phyloP scores from a whole-genome alignment of 805 yeast species.

The Saturnispora zaruensis region DNA sequence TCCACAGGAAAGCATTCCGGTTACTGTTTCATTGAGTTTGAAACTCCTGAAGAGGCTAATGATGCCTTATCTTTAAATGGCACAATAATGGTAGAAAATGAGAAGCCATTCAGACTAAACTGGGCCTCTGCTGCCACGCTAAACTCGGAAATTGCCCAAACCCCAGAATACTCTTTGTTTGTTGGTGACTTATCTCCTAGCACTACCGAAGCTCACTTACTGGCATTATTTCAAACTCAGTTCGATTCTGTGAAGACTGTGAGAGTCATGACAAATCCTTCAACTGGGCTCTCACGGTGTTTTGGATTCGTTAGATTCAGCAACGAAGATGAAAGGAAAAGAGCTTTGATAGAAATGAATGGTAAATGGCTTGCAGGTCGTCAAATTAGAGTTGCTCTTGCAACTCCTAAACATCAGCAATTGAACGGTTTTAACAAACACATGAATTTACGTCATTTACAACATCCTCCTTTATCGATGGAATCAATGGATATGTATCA shows the following conservation, averaged over 20 bases:
- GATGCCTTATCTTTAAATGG: conserved; percentile 62
- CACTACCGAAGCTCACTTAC: conserved; percentile 71
- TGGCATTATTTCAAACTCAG: conserved; percentile 60
- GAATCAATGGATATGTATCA: conserved; percentile 11
- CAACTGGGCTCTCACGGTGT: conserved; percentile 67
- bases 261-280: conserved; percentile 79
- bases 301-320: conserved; percentile 76
- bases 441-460: neutral
- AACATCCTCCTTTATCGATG: conserved; percentile 6
- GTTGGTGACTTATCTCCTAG: conserved; percentile 78
- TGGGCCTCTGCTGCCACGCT: conserved; percentile 84
- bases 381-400: conserved; percentile 67
- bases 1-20: conserved; percentile 37
- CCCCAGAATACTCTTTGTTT: conserved; percentile 69
- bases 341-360: conserved; percentile 67
- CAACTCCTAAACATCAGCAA: conserved; percentile 56
- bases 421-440: conserved; percentile 12
- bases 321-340: conserved; percentile 56
- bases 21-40: conserved; percentile 73
- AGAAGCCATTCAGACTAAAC: conserved; percentile 61
- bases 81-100: conserved; percentile 49
- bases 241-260: conserved; percentile 68
- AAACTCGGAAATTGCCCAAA: conserved; percentile 58
- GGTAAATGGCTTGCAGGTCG: conserved; percentile 77
- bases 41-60: conserved; percentile 58